These are phyloP conservation scores for Pulveroboletus sp. DNA, from an alignment of 768 basidiomycete genomes.

Conservation along the genomic window DNA sequence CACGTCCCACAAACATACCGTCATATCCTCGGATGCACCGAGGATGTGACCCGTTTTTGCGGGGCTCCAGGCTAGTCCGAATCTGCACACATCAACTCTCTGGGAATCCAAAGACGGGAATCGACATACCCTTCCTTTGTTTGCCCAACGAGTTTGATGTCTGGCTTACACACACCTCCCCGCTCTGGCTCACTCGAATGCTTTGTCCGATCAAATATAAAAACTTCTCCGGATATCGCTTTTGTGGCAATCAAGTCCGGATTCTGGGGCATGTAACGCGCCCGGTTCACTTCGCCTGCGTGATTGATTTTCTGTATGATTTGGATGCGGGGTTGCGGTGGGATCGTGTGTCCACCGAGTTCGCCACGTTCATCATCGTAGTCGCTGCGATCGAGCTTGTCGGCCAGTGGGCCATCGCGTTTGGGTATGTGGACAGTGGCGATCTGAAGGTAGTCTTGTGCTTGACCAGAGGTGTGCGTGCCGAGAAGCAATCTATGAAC, in stretches of 20 bases:
- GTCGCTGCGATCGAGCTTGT: slow-evolving; percentile 72
- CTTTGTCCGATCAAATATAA: slow-evolving; percentile 96
- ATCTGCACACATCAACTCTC: slow-evolving; percentile 47
- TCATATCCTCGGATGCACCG: slow-evolving; percentile 94
- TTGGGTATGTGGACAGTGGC: slow-evolving; percentile 93
- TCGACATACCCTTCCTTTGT: slow-evolving; percentile 82
- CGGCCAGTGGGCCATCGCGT: slow-evolving; percentile 63
- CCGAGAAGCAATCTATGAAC: slow-evolving; percentile 92
- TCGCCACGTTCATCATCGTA: slow-evolving; percentile 95
- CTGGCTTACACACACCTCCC: slow-evolving; percentile 81
- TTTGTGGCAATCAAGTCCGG: slow-evolving; percentile 97
- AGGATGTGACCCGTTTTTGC: slow-evolving; percentile 79
- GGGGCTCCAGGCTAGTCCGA: slow-evolving; percentile 92
- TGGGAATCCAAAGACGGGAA: background rate
- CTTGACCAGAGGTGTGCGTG: slow-evolving; percentile 94
- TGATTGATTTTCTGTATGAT: slow-evolving; percentile 96
- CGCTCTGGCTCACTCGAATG: slow-evolving; percentile 91
- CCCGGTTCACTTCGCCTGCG: slow-evolving; percentile 92
- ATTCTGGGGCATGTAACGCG: slow-evolving; percentile 99
- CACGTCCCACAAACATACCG: slow-evolving; percentile 95
- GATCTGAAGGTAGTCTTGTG: slow-evolving; percentile 94
- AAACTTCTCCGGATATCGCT: slow-evolving; percentile 83
- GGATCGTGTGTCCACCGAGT: slow-evolving; percentile 87
- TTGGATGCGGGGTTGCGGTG: slow-evolving; percentile 81
- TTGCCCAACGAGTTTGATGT: slow-evolving; percentile 89